Evolutionary conservation across 345 rosid genomes (phyloP).

Genomic region (Tarenaya hassleriana): DNA sequence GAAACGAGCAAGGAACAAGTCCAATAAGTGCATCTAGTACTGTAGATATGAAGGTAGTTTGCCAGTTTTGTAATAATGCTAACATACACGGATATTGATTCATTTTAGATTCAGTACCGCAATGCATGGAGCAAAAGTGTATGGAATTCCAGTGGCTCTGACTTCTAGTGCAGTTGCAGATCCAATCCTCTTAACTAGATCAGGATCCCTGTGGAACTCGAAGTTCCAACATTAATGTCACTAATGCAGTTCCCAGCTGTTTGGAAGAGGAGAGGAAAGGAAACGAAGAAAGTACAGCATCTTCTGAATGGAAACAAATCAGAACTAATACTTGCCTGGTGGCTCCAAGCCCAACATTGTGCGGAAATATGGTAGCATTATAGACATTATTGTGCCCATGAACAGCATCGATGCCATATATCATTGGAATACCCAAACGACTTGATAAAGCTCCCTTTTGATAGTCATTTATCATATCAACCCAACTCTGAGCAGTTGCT

Average conservation of each 20-base stretch:
- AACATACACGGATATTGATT: too few species aligned
- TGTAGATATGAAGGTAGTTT: slow-evolving; percentile 1
- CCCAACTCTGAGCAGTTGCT: slow-evolving; percentile 71
- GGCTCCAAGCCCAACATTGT: slow-evolving; percentile 87
- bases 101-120: slow-evolving; percentile 58
- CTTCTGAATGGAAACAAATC: neutral
- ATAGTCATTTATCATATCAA: slow-evolving; percentile 60
- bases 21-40: neutral
- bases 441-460: slow-evolving; percentile 66
- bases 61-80: too few species aligned
- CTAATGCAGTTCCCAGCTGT: neutral
- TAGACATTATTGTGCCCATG: slow-evolving; percentile 92
- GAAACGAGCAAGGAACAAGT: slow-evolving; percentile 17
- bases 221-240: too few species aligned
- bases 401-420: slow-evolving; percentile 92
- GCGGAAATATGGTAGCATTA: slow-evolving; percentile 86
- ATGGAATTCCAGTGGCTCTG: slow-evolving; percentile 95
- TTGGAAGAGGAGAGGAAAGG: neutral
- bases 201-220: slow-evolving; percentile 58
- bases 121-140: slow-evolving; percentile 89
- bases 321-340: slow-evolving; percentile 49
- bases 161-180: slow-evolving; percentile 96
- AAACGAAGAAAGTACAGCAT: slow-evolving; percentile 3
- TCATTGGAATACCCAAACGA: slow-evolving; percentile 85
- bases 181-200: slow-evolving; percentile 80